Base-by-base conservation (phyloP, 371 early-diverging fungal species). In the Sanchytrium tribonematis region DNA sequence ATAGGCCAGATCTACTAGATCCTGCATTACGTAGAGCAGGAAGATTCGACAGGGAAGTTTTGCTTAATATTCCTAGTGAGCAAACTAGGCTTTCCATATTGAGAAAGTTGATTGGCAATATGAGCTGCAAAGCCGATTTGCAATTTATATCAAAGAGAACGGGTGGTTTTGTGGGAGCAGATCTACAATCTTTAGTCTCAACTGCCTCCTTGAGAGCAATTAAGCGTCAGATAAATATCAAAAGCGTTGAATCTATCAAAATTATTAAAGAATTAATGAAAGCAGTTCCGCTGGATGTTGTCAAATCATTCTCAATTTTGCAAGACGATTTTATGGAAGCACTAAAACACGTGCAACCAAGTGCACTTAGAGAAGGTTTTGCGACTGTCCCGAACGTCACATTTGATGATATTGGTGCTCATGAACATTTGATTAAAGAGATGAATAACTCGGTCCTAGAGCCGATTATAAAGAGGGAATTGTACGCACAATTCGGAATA, bases 141-240 rank as follows among this genome's bases (percentile, higher is more conserved):
- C 78, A 81, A 29, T 81, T 82, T 67, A 83, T 99, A 28, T 93
- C 98, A 17, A 88, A 88, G 71, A 80, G 88, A 72, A 94, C 96
- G 0, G 98, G 98, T 28, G 99, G 99, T 5, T 98, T 92, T 79
- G 98, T 97, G 1, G 99, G 99, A 65, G 96, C 97, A 1, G 99
- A 99, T 81, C 80, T 99, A 68, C 90, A 89, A 32, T 93, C 97
- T 0, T 79, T 99, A 67, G 90, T 91, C 1, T 83, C 91, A 0
- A 92, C 96, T n/a, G 99, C 99, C 0, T 98, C 98, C 67, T 83
- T 94, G 71, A 82, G 91, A 75, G 93, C 98, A 30, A 85, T 97
- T 67, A 83, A 88, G 75, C 85, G 98, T 48, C 48, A 48, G 48
- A 68, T 30, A 29, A 30, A 68, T 30, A 22, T 66, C 73, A 48